Percentiles rank a stretch among this genome's conserved stretches.
phyloP scores from a whole-genome alignment of 495 filamentous ascomycete species.

The Usnea hakonensis region DNA sequence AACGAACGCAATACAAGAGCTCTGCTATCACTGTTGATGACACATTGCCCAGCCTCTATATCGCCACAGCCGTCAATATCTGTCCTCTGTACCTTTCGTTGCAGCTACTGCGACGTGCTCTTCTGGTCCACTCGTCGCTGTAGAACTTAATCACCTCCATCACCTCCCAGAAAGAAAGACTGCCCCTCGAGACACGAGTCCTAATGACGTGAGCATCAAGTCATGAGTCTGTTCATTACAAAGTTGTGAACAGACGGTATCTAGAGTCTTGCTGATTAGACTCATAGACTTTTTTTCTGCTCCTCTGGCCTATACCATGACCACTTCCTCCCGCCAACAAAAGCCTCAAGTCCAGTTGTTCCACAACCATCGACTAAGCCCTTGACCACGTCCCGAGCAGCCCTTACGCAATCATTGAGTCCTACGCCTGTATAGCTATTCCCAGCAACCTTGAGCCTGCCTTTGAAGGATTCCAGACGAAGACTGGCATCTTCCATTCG shows the following conservation, averaged over 20 bases:
- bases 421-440: slow-evolving; percentile 62
- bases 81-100: neutral
- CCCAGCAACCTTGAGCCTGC: slow-evolving; percentile 66
- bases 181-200: neutral
- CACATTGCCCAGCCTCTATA: neutral
- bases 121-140: neutral
- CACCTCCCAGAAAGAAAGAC: neutral
- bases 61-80: neutral
- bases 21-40: neutral
- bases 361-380: slow-evolving; percentile 26
- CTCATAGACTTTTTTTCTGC: neutral
- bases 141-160: neutral
- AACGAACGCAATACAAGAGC: neutral
- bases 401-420: slow-evolving; percentile 56
- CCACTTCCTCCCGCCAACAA: slow-evolving; percentile 17
- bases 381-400: slow-evolving; percentile 37
- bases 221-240: neutral
- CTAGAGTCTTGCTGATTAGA: neutral
- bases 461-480: slow-evolving; percentile 52
- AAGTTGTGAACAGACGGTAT: neutral
- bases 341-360: slow-evolving; percentile 31
- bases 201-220: neutral
- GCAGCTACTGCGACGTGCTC: neutral
- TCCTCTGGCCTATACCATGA: slow-evolving; percentile 5
- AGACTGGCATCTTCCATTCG: slow-evolving; percentile 52